Evolutionary conservation across 306 rosid species (phyloP).

Genomic region (Quercus dentata): DNA sequence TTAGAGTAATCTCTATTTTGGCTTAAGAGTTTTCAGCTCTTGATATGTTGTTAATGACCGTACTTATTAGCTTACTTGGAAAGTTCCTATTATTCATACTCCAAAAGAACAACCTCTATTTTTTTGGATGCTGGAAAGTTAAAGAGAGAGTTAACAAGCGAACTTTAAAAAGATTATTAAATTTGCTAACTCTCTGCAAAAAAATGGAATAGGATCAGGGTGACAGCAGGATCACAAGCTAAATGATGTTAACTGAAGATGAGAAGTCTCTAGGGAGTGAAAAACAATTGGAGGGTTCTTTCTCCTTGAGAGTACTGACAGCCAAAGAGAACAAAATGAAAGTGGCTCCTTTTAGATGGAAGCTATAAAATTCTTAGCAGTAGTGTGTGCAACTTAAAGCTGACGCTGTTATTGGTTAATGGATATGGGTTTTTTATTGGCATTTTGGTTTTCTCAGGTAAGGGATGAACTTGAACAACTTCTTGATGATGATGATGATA

Average conservation of each 20-base stretch:
- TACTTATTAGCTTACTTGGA: background rate
- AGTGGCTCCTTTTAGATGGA: too few relatives aligned
- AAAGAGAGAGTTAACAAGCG: background rate
- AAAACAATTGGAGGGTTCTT: too few relatives aligned
- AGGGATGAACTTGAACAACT: conserved; percentile 81
- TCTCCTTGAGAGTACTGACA: too few relatives aligned
- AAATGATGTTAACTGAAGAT: too few relatives aligned
- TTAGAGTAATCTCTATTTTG: background rate
- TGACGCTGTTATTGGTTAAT: background rate
- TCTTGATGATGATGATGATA: conserved; percentile 77
- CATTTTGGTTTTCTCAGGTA: conserved; percentile 34
- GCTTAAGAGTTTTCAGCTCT: background rate
- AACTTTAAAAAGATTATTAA: too few relatives aligned
- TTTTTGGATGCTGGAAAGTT: background rate
- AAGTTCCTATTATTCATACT: background rate
- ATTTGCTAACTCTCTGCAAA: too few relatives aligned
- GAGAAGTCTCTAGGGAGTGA: too few relatives aligned
- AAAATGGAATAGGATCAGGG: too few relatives aligned
- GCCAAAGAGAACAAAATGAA: too few relatives aligned
- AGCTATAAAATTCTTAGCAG: background rate
- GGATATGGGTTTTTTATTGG: background rate
- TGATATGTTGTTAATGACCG: too few relatives aligned
- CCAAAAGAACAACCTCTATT: background rate
- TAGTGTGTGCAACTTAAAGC: background rate
- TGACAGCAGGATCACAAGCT: too few relatives aligned